Conservation (phyloP, 2,329 filamentous ascomycete genomes). For the Xylaria sp. region DNA sequence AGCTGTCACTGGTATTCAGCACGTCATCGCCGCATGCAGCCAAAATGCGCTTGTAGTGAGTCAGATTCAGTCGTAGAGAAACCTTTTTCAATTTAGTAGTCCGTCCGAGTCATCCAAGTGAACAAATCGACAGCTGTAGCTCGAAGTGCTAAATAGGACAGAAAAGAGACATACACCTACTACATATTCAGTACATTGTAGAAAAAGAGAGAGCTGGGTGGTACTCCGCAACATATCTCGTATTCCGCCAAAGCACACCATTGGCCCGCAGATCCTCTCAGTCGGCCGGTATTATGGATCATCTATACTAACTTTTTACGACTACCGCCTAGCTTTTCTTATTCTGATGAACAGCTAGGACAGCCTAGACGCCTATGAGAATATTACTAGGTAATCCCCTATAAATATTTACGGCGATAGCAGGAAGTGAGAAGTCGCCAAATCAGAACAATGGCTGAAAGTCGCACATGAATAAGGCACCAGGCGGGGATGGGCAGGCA, state of each 20-base stretch:
- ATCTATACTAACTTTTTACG: not conserved
- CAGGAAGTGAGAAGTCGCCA: not conserved
- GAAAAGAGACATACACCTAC: not conserved
- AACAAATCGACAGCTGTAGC: not conserved
- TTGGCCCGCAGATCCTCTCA: constrained; percentile 18
- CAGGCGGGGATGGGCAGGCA: not conserved
- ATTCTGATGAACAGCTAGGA: not conserved
- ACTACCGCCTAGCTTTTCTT: not conserved
- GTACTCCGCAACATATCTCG: constrained; percentile 21
- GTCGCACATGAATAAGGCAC: not conserved
- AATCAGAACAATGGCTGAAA: not conserved
- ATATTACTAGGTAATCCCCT: not conserved
- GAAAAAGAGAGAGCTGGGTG: constrained; percentile 7
- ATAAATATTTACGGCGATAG: not conserved
- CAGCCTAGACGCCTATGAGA: not conserved
- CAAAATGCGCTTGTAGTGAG: constrained; percentile 3
- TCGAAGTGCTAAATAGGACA: not conserved
- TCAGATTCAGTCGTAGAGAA: constrained; percentile 5
- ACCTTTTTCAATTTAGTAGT: not conserved
- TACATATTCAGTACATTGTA: not conserved
- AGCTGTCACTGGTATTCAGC: constrained; percentile 4
- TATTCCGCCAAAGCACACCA: constrained; percentile 24
- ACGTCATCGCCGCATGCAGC: constrained; percentile 11
- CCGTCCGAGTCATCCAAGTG: not conserved
- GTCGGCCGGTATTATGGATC: constrained; percentile 23